Conservation (phyloP, 768 basidiomycete genomes). For the Mycena indigotica region DNA sequence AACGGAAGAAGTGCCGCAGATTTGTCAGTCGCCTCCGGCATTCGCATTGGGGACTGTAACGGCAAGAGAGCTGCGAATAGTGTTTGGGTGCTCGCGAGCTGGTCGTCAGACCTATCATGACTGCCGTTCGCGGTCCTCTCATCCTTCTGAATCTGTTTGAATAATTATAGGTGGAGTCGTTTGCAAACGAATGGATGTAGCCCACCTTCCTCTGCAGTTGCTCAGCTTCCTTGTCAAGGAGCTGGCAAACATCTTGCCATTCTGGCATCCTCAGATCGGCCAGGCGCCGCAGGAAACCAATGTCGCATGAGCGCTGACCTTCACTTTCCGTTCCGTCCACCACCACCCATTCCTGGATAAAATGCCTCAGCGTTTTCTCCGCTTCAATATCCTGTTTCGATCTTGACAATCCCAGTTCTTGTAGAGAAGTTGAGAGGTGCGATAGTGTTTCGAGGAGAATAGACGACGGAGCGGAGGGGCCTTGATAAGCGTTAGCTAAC, state of each 20-base stretch:
- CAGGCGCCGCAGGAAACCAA: constrained; percentile 51
- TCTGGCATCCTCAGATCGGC: constrained; percentile 35
- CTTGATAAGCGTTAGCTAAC: constrained; percentile 7
- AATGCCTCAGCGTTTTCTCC: constrained; percentile 42
- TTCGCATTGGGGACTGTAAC: constrained; percentile 24
- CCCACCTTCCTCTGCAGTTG: constrained; percentile 29
- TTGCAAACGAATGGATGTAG: too few relatives aligned
- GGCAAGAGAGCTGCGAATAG: constrained; percentile 64
- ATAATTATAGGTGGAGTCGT: too few relatives aligned
- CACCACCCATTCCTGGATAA: constrained; percentile 38
- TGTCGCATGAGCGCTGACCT: constrained; percentile 44
- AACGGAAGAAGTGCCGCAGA: constrained; percentile 49
- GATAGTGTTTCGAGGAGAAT: constrained; percentile 57
- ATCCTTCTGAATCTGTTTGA: too few relatives aligned
- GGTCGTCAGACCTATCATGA: constrained; percentile 41
- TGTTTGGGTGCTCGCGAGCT: constrained; percentile 59
- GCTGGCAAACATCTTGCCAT: constrained; percentile 29
- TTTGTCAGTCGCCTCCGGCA: constrained; percentile 35
- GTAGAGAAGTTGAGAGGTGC: constrained; percentile 53
- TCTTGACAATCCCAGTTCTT: constrained; percentile 53
- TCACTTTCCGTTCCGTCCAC: constrained; percentile 31
- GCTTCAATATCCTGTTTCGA: constrained; percentile 37
- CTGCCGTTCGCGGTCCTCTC: constrained; percentile 22
- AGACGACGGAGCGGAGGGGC: constrained; percentile 50
- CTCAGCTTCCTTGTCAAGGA: constrained; percentile 33